Evolutionary conservation across 768 basidiomycete species (phyloP), one percentile per base, ranked within the genome.

Genomic region (Psilocybe sp.): DNA sequence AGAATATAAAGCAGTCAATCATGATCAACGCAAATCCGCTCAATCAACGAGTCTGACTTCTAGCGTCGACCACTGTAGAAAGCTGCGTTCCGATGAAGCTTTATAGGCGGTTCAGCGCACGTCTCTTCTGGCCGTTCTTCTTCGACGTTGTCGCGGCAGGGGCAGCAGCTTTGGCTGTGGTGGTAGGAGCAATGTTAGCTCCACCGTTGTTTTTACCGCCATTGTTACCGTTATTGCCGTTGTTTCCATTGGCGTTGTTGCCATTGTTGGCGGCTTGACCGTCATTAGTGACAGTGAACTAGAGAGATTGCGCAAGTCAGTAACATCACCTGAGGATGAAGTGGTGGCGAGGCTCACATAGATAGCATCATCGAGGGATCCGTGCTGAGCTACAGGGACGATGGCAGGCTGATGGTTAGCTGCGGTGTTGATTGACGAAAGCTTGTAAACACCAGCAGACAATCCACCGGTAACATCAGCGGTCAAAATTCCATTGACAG

Each of bases 301-400:
- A 41, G 12, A 50, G 11, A 28, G 23, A 33, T 19, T 20, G 38
- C 18, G 15, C 16, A 14, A 10, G 39, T 40, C 34, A 40, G 34
- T 4, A 43, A 46, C 6, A 31, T 43, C 6, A 35, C 11, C 8
- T 28, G n/a, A 13, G 11, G 11, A 37, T 3, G 42, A 20, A 38
- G 20, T 14, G 7, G 11, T 34, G 20, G 33, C 15, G 16, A 19
- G 40, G 72, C 77, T 56, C 53, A 84, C 79, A 64, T 86, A 85
- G 64, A 80, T 62, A 42, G 69, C 69, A 58, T 89, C 85, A 61
- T 87, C 81, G 20, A 83, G 61, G 18, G 69, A 66, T 53, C 84
- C 83, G 55, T 82, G 86, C 57, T 82, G 82, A 19, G 79, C 83
- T 37, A 87, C 63, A 15, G 84, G 73, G 44, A 79, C 81, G 47